Percentiles rank a stretch among this genome's conserved stretches.
phyloP scores from a whole-genome alignment of 2,329 filamentous ascomycete genomes.

The Cercospora zeae-maydis region DNA sequence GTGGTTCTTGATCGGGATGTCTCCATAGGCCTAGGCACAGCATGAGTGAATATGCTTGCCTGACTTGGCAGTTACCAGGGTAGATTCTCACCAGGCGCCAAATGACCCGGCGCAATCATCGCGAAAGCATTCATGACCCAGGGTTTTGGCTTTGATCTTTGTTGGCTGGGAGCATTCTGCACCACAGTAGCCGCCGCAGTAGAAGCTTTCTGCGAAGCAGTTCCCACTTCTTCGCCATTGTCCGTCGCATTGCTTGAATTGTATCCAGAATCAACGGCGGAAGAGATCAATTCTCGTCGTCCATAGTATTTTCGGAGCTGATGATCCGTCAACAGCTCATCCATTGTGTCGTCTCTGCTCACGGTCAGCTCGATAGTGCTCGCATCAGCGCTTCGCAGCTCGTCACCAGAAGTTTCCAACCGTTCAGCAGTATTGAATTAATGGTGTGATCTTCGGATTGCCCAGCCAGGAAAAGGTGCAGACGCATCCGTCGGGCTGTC shows the following conservation, averaged over 20 bases:
- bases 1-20: slow-evolving; percentile 38
- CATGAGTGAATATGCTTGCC: slow-evolving; percentile 7
- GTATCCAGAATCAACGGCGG: neutral
- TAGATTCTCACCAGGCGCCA: slow-evolving; percentile 40
- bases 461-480: neutral
- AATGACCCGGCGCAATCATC: slow-evolving; percentile 47
- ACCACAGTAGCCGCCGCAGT: slow-evolving; percentile 1
- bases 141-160: slow-evolving; percentile 30
- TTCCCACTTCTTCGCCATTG: neutral
- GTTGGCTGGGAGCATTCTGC: neutral
- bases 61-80: neutral
- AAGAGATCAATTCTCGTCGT: neutral
- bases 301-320: slow-evolving; percentile 5
- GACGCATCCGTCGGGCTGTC: slow-evolving; percentile 11
- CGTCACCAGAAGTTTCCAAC: neutral
- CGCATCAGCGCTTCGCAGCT: neutral
- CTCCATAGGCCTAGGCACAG: slow-evolving; percentile 29
- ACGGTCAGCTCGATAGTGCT: neutral
- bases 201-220: neutral
- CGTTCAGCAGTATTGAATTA: neutral
- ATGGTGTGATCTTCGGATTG: slow-evolving; percentile 4
- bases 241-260: slow-evolving; percentile 10
- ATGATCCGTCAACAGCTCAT: slow-evolving; percentile 7
- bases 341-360: neutral
- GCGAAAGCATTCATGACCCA: slow-evolving; percentile 49